phyloP scores from a whole-genome alignment of 2,329 filamentous ascomycete genomes.

The Fusarium sp. region DNA sequence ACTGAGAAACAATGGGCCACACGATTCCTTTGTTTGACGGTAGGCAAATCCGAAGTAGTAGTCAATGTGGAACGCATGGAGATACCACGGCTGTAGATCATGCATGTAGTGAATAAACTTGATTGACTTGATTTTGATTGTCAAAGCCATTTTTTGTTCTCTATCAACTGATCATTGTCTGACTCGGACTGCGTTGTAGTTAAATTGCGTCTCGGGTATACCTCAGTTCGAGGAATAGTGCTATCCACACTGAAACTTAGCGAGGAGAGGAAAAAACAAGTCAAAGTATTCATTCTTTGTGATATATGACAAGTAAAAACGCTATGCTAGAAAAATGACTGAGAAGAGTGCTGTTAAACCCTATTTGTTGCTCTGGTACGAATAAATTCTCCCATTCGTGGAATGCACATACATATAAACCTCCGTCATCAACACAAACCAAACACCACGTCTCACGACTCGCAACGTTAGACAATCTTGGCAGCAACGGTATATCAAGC shows the following conservation, averaged over 20 bases:
- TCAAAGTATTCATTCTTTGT: neutral
- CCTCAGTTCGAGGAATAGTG: neutral
- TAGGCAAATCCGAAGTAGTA: constrained; percentile 7
- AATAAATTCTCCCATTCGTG: neutral
- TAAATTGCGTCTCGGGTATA: constrained; percentile 8
- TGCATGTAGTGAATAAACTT: neutral
- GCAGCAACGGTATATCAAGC: neutral
- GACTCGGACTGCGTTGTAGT: neutral
- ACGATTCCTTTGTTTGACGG: constrained; percentile 6
- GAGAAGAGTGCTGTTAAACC: neutral
- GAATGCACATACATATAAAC: neutral
- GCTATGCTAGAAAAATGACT: neutral
- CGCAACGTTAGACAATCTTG: neutral
- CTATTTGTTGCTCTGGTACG: neutral
- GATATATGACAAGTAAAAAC: neutral
- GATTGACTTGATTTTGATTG: neutral
- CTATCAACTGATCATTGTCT: neutral
- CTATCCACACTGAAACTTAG: neutral
- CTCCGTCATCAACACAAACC: constrained; percentile 1
- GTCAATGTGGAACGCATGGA: neutral
- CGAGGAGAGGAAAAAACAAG: neutral
- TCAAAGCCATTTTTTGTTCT: neutral
- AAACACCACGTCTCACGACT: neutral
- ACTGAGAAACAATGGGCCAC: neutral
- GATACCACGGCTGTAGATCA: neutral